Conservation (phyloP, 2,329 filamentous ascomycete species). For the Epichloe festucae region DNA sequence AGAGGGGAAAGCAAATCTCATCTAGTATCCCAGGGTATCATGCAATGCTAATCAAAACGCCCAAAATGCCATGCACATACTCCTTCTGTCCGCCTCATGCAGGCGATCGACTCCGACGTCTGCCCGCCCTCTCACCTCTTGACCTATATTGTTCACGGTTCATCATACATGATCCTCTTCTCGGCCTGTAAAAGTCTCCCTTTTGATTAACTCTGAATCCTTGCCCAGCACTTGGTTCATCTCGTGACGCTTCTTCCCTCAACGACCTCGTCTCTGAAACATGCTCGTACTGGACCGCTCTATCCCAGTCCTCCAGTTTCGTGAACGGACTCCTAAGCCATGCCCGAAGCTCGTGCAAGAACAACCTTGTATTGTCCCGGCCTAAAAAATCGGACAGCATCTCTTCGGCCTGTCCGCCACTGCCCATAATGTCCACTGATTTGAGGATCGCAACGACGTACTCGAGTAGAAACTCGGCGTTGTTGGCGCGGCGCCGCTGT, state of each 20-base stretch:
- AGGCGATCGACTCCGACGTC: constrained; percentile 1
- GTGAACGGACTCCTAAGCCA: constrained; percentile 74
- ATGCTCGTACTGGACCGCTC: constrained; percentile 55
- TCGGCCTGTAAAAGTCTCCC: constrained; percentile 18
- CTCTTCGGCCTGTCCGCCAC: constrained; percentile 65
- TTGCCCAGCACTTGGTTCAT: neutral
- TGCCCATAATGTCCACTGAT: constrained; percentile 68
- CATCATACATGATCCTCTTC: neutral
- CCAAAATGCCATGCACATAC: neutral
- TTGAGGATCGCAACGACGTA: constrained; percentile 77
- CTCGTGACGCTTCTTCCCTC: neutral
- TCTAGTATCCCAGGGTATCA: constrained; percentile 1
- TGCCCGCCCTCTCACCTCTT: neutral
- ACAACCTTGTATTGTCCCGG: constrained; percentile 55
- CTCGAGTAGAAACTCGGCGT: constrained; percentile 74
- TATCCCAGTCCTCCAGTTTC: constrained; percentile 66
- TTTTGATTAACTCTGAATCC: neutral
- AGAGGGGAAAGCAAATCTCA: too few relatives aligned
- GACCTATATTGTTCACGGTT: neutral
- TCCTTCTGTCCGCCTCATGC: neutral
- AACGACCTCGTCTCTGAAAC: neutral
- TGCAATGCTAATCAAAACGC: neutral
- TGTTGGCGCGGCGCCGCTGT: constrained; percentile 20
- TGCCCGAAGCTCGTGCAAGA: constrained; percentile 72
- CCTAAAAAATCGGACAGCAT: constrained; percentile 71